phyloP scores from a whole-genome alignment of 441 rosid genomes.

The Theobroma grandiflorum region DNA sequence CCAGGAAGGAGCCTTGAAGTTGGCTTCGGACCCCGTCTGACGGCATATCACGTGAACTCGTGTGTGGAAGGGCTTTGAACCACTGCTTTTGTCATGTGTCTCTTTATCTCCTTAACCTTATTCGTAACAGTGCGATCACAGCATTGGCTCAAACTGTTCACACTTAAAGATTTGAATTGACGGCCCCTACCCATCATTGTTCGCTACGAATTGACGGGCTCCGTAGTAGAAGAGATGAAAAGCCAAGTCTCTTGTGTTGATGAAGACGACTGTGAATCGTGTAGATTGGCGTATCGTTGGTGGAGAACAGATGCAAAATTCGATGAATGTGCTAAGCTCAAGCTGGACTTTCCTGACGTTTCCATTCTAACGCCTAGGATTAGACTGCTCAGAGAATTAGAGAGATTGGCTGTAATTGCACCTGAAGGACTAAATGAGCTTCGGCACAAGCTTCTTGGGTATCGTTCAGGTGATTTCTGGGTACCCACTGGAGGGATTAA shows the following conservation, averaged over 20 bases:
- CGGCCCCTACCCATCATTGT: background rate
- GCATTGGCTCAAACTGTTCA: background rate
- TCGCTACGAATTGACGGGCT: background rate
- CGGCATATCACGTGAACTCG: background rate
- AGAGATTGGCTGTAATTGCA: constrained; percentile 59
- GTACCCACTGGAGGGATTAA: constrained; percentile 61
- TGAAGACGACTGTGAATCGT: constrained; percentile 42
- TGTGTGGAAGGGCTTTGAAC: background rate
- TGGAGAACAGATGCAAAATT: constrained; percentile 59
- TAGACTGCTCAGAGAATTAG: constrained; percentile 53
- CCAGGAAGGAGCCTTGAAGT: constrained; percentile 32
- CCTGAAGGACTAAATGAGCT: constrained; percentile 60
- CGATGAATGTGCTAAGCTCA: constrained; percentile 45
- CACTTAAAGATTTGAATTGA: background rate
- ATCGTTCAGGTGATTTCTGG: constrained; percentile 69
- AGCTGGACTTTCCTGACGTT: constrained; percentile 41
- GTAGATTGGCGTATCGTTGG: constrained; percentile 45
- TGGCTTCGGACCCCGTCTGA: background rate
- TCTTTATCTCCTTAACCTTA: background rate
- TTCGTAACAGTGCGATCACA: background rate
- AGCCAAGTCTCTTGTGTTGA: constrained; percentile 37
- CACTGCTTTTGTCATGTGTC: background rate
- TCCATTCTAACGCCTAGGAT: constrained; percentile 52
- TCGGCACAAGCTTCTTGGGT: constrained; percentile 53
- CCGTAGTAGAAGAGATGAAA: constrained; percentile 39